A percentile compares a stretch with the other conserved stretches of the same genome.
These are phyloP conservation scores for Tagetes erecta DNA, from an alignment of 129 eudicot species.

Conservation along the genomic window DNA sequence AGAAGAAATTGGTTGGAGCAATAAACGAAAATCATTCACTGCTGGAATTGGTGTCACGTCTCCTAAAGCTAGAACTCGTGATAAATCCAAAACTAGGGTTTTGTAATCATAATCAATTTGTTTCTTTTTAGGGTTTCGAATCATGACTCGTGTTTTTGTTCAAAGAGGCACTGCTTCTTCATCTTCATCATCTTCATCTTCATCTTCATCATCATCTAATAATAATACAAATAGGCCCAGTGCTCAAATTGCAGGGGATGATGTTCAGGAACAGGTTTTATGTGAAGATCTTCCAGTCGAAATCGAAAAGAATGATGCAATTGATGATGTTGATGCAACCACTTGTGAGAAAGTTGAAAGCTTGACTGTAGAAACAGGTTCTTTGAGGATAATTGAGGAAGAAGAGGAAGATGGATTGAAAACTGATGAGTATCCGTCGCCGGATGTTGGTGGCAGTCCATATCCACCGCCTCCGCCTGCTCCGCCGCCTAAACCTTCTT, in stretches of 20 bases:
- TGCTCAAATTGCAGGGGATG: constrained; percentile 45
- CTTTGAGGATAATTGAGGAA: constrained; percentile 35
- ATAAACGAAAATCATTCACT: constrained; percentile 50
- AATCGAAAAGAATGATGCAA: constrained; percentile 31
- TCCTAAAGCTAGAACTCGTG: constrained; percentile 93
- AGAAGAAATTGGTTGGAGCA: constrained; percentile 54
- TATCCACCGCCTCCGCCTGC: constrained; percentile 94
- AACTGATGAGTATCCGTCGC: constrained; percentile 33
- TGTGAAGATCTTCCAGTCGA: constrained; percentile 50
- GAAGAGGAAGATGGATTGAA: constrained; percentile 32
- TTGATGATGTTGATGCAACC: constrained; percentile 30
- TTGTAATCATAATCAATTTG: constrained; percentile 36
- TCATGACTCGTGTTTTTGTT: constrained; percentile 89
- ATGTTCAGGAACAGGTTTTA: constrained; percentile 50
- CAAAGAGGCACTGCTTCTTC: constrained; percentile 73
- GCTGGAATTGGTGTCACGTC: constrained; percentile 66
- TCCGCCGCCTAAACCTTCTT: constrained; percentile 80
- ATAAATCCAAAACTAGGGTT: constrained; percentile 57
- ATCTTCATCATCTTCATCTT: constrained; percentile 43
- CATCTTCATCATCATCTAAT: constrained; percentile 35
- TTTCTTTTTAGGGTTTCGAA: constrained; percentile 31
- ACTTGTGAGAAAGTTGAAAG: constrained; percentile 36
- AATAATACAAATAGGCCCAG: constrained; percentile 49
- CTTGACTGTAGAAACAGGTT: constrained; percentile 40
- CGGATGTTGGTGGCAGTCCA: constrained; percentile 44